Evolutionary conservation across 108 stramenopile species (phyloP), one percentile per base, ranked within the genome.

Genomic region (Aurantiochytrium sp.): DNA sequence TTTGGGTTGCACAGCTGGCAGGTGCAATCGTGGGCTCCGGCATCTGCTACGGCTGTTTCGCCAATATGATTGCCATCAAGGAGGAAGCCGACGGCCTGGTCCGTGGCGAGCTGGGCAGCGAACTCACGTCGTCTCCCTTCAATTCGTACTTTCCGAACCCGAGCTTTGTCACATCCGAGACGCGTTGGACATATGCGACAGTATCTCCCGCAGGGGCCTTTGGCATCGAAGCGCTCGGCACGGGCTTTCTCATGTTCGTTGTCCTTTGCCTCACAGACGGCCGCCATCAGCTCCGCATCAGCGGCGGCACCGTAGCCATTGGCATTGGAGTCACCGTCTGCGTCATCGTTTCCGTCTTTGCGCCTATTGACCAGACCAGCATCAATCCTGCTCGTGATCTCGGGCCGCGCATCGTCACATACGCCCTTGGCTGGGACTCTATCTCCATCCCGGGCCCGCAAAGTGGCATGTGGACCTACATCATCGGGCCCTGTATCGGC

Each of bases 391-490:
- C 64, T 18, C 64, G 64, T 23, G 64, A 69, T 42, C 42, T 69
- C 25, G 64, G 64, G 14, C 64, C 64, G 35, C 64, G 64, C 42
- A 69, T 69, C 64, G 64, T 69, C 35, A 69, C 64, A 14, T 69
- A 42, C 64, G 35, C 42, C 64, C 25, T 69, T 12, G 64, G 64
- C 25, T 69, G 64, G 64, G 25, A 42, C 35, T 28, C 25, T 1
- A 69, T 69, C 64, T 28, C 64, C 42, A 69, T 69, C 18, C 64
- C 64, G 64, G 64, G 64, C 42, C 64, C 64, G 55, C 45, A 42
- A 16, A 88, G 72, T 14, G 93, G 92, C 28, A 91, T 90, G 89
- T 95, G 95, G 95, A 51, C 93, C 16, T 95, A 95, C 89, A 89
- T 93, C 42, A 4, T 94, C 53, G 95, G 89, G 21, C 95, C 95